Evolutionary conservation across 2,329 filamentous ascomycete species (phyloP).

Genomic region (Fonsecaea erecta): DNA sequence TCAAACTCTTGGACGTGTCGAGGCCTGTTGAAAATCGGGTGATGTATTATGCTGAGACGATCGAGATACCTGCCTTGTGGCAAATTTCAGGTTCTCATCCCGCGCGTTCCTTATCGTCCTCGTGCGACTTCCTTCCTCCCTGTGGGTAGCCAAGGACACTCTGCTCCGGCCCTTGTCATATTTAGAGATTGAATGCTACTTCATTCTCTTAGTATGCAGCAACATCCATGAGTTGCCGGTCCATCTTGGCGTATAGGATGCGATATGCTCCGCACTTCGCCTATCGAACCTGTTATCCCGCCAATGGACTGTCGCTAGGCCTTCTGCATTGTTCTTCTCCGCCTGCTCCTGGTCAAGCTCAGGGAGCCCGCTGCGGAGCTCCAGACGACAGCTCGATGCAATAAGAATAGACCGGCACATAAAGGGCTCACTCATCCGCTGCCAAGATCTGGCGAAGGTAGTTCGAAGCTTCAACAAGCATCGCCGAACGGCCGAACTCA

Average conservation of each 20-base stretch:
- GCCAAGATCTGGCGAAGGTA: background rate
- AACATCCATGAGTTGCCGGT: background rate
- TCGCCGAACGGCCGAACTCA: background rate
- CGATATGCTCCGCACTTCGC: background rate
- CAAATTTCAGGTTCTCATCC: background rate
- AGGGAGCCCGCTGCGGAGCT: background rate
- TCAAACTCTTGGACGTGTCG: background rate
- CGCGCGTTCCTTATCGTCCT: background rate
- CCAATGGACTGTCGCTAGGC: background rate
- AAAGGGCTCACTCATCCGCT: slow-evolving; percentile 1
- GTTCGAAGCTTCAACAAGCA: background rate
- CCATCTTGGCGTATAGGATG: background rate
- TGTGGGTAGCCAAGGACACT: background rate
- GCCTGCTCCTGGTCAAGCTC: background rate
- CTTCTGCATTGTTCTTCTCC: background rate
- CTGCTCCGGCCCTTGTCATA: background rate
- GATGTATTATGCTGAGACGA: background rate
- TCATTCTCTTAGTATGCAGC: background rate
- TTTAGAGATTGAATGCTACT: background rate
- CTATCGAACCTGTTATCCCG: background rate
- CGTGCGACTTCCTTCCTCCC: background rate
- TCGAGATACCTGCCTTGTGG: background rate
- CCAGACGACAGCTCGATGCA: background rate
- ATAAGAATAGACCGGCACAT: background rate
- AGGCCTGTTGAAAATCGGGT: background rate